Evolutionary conservation across 148 eudicot species (phyloP), one percentile per base, ranked within the genome.

Genomic region (Pharnaceum exiguum): DNA sequence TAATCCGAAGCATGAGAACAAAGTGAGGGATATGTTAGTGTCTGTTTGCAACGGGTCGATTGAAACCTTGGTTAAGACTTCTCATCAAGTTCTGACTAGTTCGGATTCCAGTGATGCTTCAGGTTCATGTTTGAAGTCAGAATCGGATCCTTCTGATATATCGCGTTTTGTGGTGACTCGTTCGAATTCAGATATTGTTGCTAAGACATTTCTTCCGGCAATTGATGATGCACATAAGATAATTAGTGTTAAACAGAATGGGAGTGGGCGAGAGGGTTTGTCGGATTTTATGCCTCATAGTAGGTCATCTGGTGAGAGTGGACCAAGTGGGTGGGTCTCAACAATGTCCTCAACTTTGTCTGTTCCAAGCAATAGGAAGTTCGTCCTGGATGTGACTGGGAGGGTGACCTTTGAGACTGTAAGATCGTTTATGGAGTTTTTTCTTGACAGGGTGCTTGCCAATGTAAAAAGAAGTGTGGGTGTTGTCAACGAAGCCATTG

Each of bases 311-410:
- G 62, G 67, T 13, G 55, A 69, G 50, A 67, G 69, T 59, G 55
- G 48, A 45, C 43, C 51, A 42, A 7, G 59, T 7, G 79, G 81
- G 28, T 81, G 89, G 88, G 39, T 68, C 55, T 76, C 71, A 15
- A 74, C 72, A 28, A 46, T 87, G 67, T 83, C 83, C 0, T 79
- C 95, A 16, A 77, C 95, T 17, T 50, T 85, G 77, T 84, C 86
- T 21, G 82, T 77, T 10, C 90, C 96, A 1, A 77, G 83, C 51
- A 83, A 93, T 52, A 73, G 89, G 60, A 83, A 71, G 62, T 63
- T 89, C 37, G 75, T 93, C 26, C 88, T 94, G 25, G 95, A 86
- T 58, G 61, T 91, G 48, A 83, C 96, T 1, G 84, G 96, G 57
- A 70, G 69, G 65, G 86, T 83, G 60, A 85, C 99, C 1, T 89